Conservation (phyloP, 371 early-diverging fungal species). For the Cokeromyces recurvatus region DNA sequence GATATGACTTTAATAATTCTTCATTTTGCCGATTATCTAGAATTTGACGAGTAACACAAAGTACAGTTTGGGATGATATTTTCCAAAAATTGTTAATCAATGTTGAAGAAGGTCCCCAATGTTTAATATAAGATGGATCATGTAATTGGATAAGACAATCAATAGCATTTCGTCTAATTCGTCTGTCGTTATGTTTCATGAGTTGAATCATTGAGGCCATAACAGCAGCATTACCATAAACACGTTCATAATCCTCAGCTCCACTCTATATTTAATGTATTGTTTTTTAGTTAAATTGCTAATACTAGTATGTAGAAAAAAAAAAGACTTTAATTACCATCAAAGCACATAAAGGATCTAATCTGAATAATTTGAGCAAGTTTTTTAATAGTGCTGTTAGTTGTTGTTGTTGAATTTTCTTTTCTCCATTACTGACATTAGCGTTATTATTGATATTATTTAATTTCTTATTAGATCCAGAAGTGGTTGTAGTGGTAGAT, state of each 20-base stretch:
- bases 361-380: slow-evolving; percentile 20
- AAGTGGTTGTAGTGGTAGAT: slow-evolving; percentile 8
- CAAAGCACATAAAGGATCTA: slow-evolving; percentile 23
- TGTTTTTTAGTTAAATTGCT: too few species aligned
- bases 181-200: slow-evolving; percentile 47
- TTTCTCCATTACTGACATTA: not conserved
- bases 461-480: slow-evolving; percentile 6
- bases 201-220: slow-evolving; percentile 54
- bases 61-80: slow-evolving; percentile 46
- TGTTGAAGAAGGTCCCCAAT: slow-evolving; percentile 52
- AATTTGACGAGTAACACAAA: slow-evolving; percentile 37
- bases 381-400: slow-evolving; percentile 11
- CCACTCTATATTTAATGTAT: too few species aligned
- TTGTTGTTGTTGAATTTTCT: not conserved
- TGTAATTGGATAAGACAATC: slow-evolving; percentile 63
- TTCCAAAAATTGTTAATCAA: slow-evolving; percentile 60
- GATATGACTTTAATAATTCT: slow-evolving; percentile 36
- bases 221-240: slow-evolving; percentile 55
- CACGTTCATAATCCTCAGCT: slow-evolving; percentile 10
- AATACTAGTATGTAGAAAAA: too few species aligned
- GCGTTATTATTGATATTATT: not conserved
- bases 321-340: slow-evolving; percentile 10
- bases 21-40: slow-evolving; percentile 50
- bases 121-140: slow-evolving; percentile 39
- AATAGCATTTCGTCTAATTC: slow-evolving; percentile 57